These are phyloP conservation scores for Diutina siamensis DNA, from an alignment of 1,139 yeast genomes.

Conservation along the genomic window DNA sequence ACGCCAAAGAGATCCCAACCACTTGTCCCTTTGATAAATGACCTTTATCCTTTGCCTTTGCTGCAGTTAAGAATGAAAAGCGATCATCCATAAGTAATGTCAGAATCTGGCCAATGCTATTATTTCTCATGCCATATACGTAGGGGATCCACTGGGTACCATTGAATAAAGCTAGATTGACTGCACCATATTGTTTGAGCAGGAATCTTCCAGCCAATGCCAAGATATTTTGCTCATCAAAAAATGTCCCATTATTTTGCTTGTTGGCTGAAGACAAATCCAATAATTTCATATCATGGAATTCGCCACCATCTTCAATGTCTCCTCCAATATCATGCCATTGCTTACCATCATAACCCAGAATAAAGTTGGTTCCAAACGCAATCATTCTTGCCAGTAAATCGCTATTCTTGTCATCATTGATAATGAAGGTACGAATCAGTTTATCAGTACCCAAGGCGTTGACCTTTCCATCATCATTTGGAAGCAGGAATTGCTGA, in stretches of 20 bases:
- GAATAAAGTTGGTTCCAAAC: constrained; percentile 38
- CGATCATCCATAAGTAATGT: constrained; percentile 27
- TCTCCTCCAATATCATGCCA: constrained; percentile 1
- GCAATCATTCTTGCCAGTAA: constrained; percentile 42
- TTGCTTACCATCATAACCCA: constrained; percentile 14
- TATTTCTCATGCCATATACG: constrained; percentile 20
- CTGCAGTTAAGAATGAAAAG: constrained; percentile 10
- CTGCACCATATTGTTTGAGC: constrained; percentile 42
- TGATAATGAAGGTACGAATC: constrained; percentile 36
- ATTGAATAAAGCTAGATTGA: constrained; percentile 59
- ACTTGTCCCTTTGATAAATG: constrained; percentile 46
- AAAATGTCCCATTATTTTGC: constrained; percentile 9
- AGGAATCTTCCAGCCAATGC: constrained; percentile 53
- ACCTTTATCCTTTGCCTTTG: neutral
- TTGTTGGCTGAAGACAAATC: neutral
- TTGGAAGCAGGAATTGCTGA: constrained; percentile 14
- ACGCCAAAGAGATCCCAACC: constrained; percentile 78
- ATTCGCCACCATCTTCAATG: neutral
- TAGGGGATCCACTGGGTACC: constrained; percentile 69
- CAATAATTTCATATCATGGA: neutral
- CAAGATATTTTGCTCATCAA: constrained; percentile 35
- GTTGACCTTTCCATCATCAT: constrained; percentile 14
- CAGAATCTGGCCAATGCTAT: constrained; percentile 20
- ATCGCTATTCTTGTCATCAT: constrained; percentile 28
- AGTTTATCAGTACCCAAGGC: constrained; percentile 18